Conservation (phyloP, 2,329 filamentous ascomycete species). For the Xylaria sp. region DNA sequence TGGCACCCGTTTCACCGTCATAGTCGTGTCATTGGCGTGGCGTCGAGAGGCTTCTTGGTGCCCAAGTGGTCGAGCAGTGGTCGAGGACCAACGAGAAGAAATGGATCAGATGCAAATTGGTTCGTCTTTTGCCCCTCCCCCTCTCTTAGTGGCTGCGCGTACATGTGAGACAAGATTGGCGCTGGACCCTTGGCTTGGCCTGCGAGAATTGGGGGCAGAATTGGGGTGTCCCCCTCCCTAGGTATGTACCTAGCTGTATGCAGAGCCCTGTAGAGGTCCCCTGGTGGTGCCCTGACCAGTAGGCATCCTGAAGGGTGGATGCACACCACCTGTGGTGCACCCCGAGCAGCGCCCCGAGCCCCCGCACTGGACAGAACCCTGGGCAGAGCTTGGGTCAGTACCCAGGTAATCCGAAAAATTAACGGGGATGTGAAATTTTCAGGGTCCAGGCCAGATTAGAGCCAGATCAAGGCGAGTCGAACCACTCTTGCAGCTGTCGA, state of each 20-base stretch:
- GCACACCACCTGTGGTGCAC: too few relatives aligned
- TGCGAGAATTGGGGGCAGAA: neutral
- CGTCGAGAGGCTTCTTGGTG: conserved; percentile 8
- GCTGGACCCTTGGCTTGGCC: conserved; percentile 14
- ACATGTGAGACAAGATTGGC: conserved; percentile 5
- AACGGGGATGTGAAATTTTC: neutral
- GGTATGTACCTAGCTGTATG: too few relatives aligned
- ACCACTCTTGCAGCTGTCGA: conserved; percentile 13
- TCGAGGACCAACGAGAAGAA: neutral
- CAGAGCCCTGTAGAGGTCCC: too few relatives aligned
- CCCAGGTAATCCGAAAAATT: neutral
- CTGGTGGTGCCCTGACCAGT: too few relatives aligned
- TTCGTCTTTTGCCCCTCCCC: conserved; percentile 10
- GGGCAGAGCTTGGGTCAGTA: too few relatives aligned
- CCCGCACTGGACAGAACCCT: neutral
- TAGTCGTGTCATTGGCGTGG: conserved; percentile 9
- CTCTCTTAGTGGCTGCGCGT: neutral
- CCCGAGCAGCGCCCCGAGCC: neutral
- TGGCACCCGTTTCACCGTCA: neutral
- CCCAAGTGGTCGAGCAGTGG: neutral
- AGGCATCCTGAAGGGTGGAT: too few relatives aligned
- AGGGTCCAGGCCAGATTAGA: conserved; percentile 11
- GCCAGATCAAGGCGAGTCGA: conserved; percentile 14
- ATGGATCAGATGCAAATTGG: conserved; percentile 2
- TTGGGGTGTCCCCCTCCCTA: too few relatives aligned